Conservation (phyloP, 164 flowering plant species). For the Saururus chinensis region DNA sequence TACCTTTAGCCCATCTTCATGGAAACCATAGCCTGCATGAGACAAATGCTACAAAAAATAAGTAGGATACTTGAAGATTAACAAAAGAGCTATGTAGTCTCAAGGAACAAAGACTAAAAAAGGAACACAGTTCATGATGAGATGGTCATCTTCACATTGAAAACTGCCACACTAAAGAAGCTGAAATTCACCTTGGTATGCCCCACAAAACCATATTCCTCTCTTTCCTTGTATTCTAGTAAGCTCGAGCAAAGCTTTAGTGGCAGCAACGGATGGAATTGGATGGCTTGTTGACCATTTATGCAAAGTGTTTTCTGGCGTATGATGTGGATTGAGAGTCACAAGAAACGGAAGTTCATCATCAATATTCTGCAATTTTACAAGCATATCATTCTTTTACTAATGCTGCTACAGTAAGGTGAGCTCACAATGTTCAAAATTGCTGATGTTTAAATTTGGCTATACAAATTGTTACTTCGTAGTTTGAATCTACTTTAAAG, state of each 20-base stretch:
- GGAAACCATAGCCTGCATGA: conserved; percentile 80
- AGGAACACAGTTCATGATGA: background rate
- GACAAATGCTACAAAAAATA: background rate
- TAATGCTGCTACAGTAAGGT: too few relatives aligned
- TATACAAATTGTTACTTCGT: too few relatives aligned
- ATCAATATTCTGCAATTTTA: conserved; percentile 52
- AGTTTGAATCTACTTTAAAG: too few relatives aligned
- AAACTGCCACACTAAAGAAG: conserved; percentile 57
- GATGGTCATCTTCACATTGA: conserved; percentile 9
- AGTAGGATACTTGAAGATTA: background rate
- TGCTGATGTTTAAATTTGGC: too few relatives aligned
- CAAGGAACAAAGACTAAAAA: too few relatives aligned
- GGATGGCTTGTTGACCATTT: conserved; percentile 87
- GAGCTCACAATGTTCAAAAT: too few relatives aligned
- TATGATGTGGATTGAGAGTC: conserved; percentile 66
- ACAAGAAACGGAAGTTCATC: conserved; percentile 61
- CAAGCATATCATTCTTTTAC: too few relatives aligned
- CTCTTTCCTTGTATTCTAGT: conserved; percentile 72
- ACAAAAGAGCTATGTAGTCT: background rate
- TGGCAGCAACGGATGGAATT: conserved; percentile 82
- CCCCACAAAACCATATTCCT: conserved; percentile 93
- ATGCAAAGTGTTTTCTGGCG: conserved; percentile 51
- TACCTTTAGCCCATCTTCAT: conserved; percentile 94
- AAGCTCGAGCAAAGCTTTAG: conserved; percentile 65
- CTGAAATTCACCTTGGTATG: conserved; percentile 66